Base-by-base conservation (phyloP, 257 asterid genomes). In the Lycium barbarum region DNA sequence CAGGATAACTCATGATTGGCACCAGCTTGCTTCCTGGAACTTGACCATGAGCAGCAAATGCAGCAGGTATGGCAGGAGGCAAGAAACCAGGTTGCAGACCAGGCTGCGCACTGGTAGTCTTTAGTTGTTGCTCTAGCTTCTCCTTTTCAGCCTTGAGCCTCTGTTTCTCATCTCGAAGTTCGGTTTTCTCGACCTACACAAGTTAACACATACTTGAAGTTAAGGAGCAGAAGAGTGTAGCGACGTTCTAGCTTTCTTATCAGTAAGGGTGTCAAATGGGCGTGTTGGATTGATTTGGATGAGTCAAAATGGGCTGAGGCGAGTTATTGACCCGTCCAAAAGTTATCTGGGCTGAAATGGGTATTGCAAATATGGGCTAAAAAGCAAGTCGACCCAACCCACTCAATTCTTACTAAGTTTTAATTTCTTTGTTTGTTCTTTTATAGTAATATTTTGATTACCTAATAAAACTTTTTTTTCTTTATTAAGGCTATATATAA, bases 131-230 rank as follows among this genome's bases (percentile, higher is more conserved):
- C 90, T 93, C 99, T 81, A 96, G 92, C 90, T 93, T 96, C 89
- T 96, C 98, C 93, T 96, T 93, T 92, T 96, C 97, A 65, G 81
- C 88, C 93, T 94, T 96, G 26, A 96, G 89, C 93, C 95, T 93
- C 85, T 92, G 98, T 87, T 96, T 96, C 88, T 96, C 99, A 86
- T 93, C 98, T 58, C 99, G 95, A 74, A 96, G 97, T 90, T 96
- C 97, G 15, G 89, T 94, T 88, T 94, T 94, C 93, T 96, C 98
- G 59, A 90, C 87, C 99, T 96, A 87, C 84, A 85, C 55, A 86
- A 53, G 66, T 76, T 74, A 73, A 43, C 58, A 63, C 82, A 53
- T 49, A 7, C 20, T 51, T 26, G 45, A 74, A 49, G 62, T 74
- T 74, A 59, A 22, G 4, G 7, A 74, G 0, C 45, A 49, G 26